Percentiles rank a stretch among this genome's conserved stretches.
These are phyloP conservation scores for Globisporangium nodosum DNA, from an alignment of 352 stramenopile genomes.

Conservation along the genomic window DNA sequence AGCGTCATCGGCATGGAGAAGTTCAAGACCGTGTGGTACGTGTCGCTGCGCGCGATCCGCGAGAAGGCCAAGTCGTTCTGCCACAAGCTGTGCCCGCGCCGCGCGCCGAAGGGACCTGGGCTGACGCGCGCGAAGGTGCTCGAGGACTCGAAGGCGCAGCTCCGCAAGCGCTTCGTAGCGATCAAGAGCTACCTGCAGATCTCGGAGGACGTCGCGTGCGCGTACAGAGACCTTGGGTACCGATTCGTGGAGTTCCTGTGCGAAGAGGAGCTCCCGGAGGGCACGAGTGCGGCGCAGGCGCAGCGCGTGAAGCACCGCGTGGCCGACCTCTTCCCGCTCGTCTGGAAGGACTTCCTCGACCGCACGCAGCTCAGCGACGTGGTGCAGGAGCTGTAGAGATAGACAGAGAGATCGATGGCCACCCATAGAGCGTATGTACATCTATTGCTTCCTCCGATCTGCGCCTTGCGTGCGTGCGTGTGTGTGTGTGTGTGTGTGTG, in stretches of 20 bases:
- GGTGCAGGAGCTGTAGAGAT: not conserved
- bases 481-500: too few species aligned
- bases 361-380: constrained; percentile 43
- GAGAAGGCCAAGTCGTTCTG: constrained; percentile 75
- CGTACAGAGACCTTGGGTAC: constrained; percentile 46
- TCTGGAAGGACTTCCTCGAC: constrained; percentile 66
- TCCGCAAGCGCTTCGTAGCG: constrained; percentile 46
- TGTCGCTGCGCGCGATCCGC: constrained; percentile 81
- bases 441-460: constrained; percentile 1
- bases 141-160: constrained; percentile 18
- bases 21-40: constrained; percentile 82
- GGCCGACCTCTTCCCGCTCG: constrained; percentile 58
- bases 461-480: too few species aligned
- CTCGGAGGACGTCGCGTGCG: constrained; percentile 23
- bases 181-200: constrained; percentile 57
- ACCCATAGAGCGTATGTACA: not conserved
- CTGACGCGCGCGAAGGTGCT: constrained; percentile 17
- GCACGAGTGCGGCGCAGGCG: constrained; percentile 10
- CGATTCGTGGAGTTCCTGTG: constrained; percentile 62
- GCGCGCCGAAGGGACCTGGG: constrained; percentile 9
- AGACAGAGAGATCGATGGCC: not conserved
- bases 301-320: constrained; percentile 43
- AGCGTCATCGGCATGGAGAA: constrained; percentile 83
- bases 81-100: constrained; percentile 25
- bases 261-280: constrained; percentile 26